Conservation (phyloP, 208 protist genomes). For the Leishmania amazonensis region DNA sequence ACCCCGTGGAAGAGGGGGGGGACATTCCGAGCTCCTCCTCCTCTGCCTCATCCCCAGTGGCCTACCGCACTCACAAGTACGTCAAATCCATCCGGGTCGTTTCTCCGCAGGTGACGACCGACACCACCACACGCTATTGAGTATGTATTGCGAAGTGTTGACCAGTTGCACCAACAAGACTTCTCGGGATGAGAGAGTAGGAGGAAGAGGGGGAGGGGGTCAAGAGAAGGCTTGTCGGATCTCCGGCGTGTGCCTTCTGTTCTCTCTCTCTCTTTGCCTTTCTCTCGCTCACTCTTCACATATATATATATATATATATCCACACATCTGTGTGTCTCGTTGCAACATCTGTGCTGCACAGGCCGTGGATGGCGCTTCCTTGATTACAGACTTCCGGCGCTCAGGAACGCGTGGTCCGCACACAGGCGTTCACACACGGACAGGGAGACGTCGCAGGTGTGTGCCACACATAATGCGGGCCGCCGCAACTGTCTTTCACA, state of each 20-base stretch:
- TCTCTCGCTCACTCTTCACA: too few species aligned
- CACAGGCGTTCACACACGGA: not conserved
- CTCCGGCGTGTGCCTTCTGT: not conserved
- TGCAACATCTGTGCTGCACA: not conserved
- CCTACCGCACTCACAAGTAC: not conserved
- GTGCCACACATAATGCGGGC: not conserved
- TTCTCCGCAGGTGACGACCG: not conserved
- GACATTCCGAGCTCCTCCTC: not conserved
- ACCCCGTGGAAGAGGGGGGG: not conserved
- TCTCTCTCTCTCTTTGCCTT: too few species aligned
- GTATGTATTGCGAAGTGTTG: not conserved
- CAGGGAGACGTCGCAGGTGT: not conserved
- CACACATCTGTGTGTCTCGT: not conserved
- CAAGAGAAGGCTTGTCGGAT: not conserved
- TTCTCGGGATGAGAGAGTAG: not conserved
- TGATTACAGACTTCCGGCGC: not conserved
- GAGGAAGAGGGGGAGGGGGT: too few species aligned
- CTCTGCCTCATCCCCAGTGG: not conserved
- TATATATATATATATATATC: not conserved
- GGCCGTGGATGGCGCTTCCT: not conserved
- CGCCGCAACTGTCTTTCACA: not conserved
- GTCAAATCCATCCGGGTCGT: not conserved
- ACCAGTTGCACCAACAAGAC: not conserved
- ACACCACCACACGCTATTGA: not conserved
- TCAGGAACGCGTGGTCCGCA: not conserved